Evolutionary conservation across 306 rosid species (phyloP).

Genomic region (Lathyrus oleraceus): DNA sequence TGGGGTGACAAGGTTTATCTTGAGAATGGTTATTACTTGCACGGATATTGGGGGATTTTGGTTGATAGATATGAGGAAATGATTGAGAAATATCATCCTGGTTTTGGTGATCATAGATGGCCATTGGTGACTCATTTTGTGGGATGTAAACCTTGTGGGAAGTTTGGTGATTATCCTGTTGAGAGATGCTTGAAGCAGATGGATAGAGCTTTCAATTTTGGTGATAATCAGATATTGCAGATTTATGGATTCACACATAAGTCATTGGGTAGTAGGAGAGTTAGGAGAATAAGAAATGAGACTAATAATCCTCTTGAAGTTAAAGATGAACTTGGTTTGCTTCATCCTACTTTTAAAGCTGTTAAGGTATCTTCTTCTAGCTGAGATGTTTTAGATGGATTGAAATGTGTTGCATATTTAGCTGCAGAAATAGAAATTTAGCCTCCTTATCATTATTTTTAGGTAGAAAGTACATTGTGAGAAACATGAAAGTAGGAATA

Average conservation of each 20-base stretch:
- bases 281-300: constrained; percentile 73
- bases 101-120: constrained; percentile 88
- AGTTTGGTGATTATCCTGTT: constrained; percentile 84
- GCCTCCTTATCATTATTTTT: constrained; percentile 11
- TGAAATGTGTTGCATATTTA: constrained; percentile 25
- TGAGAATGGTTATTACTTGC: constrained; percentile 68
- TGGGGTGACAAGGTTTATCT: constrained; percentile 85
- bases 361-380: constrained; percentile 49
- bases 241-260: constrained; percentile 80
- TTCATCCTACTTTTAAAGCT: constrained; percentile 75
- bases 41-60: constrained; percentile 91
- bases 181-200: constrained; percentile 84
- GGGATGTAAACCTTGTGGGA: constrained; percentile 94
- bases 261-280: constrained; percentile 60
- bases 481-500: constrained; percentile 14
- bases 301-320: constrained; percentile 66
- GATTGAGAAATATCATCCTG: constrained; percentile 77
- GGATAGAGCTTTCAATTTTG: constrained; percentile 88
- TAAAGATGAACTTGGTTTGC: constrained; percentile 78
- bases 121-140: constrained; percentile 93
- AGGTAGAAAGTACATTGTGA: not conserved
- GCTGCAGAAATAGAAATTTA: constrained; percentile 39
- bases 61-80: constrained; percentile 83
- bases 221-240: constrained; percentile 84
- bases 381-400: not conserved